Evolutionary conservation across 306 rosid genomes (phyloP).

Genomic region (Prunus campanulata): DNA sequence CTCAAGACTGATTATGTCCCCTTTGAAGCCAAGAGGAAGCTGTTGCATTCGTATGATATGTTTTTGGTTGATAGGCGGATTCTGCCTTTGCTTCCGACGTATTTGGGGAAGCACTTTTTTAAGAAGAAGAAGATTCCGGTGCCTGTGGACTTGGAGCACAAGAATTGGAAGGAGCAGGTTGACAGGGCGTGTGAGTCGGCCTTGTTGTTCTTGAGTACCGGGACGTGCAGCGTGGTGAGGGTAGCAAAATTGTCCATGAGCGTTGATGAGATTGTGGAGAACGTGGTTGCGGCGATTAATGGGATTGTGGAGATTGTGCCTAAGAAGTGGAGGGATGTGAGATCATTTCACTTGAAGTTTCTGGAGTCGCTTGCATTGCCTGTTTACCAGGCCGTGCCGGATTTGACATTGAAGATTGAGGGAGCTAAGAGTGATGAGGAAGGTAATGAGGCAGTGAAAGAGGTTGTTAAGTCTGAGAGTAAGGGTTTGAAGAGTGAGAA

Average conservation of each 20-base stretch:
- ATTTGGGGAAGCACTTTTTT: slow-evolving; percentile 68
- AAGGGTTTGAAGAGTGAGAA: slow-evolving; percentile 16
- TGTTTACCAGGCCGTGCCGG: slow-evolving; percentile 58
- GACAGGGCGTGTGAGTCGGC: slow-evolving; percentile 50
- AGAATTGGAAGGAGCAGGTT: slow-evolving; percentile 79
- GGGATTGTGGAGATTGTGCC: slow-evolving; percentile 66
- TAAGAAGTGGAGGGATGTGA: slow-evolving; percentile 60
- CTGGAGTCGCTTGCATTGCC: slow-evolving; percentile 69
- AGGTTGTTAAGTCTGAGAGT: background rate
- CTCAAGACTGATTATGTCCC: slow-evolving; percentile 65
- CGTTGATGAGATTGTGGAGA: slow-evolving; percentile 47
- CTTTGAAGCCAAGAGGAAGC: slow-evolving; percentile 68
- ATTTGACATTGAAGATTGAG: slow-evolving; percentile 52
- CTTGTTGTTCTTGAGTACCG: slow-evolving; percentile 49
- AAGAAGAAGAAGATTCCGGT: slow-evolving; percentile 85
- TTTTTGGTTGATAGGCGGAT: slow-evolving; percentile 65
- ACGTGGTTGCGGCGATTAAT: slow-evolving; percentile 49
- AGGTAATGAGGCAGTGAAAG: slow-evolving; percentile 12
- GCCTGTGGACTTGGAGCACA: slow-evolving; percentile 61
- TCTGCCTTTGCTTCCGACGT: slow-evolving; percentile 46
- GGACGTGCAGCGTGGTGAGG: slow-evolving; percentile 73
- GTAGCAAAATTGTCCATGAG: slow-evolving; percentile 59
- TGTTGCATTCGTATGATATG: slow-evolving; percentile 56
- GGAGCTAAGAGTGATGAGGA: slow-evolving; percentile 29
- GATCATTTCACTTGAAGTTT: slow-evolving; percentile 78